A percentile compares a stretch with the other conserved stretches of the same genome.
These are phyloP conservation scores for Hymenoscyphus salicellus DNA, from an alignment of 2,329 filamentous ascomycete species.

Conservation along the genomic window DNA sequence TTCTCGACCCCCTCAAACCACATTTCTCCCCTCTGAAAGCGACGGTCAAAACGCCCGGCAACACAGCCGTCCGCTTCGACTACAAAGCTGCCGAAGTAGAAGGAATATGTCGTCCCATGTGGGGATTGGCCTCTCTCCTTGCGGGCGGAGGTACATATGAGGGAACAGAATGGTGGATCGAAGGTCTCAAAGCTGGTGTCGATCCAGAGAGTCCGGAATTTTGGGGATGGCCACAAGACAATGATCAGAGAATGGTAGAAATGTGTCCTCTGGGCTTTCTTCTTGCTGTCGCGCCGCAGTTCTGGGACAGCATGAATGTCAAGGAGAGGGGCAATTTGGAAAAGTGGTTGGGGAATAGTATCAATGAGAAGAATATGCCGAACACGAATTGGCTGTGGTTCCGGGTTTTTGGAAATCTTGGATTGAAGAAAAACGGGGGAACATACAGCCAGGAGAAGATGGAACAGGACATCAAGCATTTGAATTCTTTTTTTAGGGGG, in stretches of 20 bases:
- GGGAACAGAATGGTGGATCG: slow-evolving; percentile 63
- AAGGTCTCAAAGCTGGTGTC: slow-evolving; percentile 68
- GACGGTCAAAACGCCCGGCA: slow-evolving; percentile 64
- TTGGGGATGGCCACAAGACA: slow-evolving; percentile 73
- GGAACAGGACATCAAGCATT: slow-evolving; percentile 71
- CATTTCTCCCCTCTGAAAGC: slow-evolving; percentile 68
- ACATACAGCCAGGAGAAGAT: slow-evolving; percentile 67
- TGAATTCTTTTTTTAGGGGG: slow-evolving; percentile 79
- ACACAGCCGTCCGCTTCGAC: slow-evolving; percentile 73
- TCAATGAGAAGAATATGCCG: slow-evolving; percentile 77
- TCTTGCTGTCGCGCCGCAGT: slow-evolving; percentile 58
- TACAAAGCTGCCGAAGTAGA: slow-evolving; percentile 75
- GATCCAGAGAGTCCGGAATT: slow-evolving; percentile 68
- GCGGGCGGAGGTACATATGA: slow-evolving; percentile 65
- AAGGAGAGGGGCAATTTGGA: slow-evolving; percentile 65
- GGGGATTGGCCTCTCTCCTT: slow-evolving; percentile 69
- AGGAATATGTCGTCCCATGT: slow-evolving; percentile 57
- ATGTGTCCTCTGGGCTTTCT: slow-evolving; percentile 77
- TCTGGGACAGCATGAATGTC: slow-evolving; percentile 55
- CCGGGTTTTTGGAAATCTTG: slow-evolving; percentile 77
- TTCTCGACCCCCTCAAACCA: slow-evolving; percentile 68
- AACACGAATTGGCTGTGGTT: slow-evolving; percentile 75
- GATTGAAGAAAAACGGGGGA: slow-evolving; percentile 70
- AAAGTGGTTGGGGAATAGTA: slow-evolving; percentile 68
- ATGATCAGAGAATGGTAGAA: slow-evolving; percentile 81